Base-by-base conservation (phyloP, 176 grass and related monocot genomes). In the Oryza longistaminata region DNA sequence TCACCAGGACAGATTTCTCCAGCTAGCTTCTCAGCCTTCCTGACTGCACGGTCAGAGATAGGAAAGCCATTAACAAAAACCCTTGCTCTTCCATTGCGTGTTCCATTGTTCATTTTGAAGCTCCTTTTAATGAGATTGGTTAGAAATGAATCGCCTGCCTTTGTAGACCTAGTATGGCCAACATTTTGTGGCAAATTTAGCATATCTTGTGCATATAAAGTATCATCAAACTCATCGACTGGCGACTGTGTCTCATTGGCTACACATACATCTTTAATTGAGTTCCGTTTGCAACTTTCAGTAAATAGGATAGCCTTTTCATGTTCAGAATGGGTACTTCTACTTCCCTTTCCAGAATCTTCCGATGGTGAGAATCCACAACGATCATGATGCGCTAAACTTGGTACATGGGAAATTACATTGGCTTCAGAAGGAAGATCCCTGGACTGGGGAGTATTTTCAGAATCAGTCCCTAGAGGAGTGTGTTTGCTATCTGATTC, bases 81-180 rank as follows among this genome's bases (percentile, higher is more conserved):
- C 80, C 79, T 96, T 81, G 71, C 69, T 82, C 84, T 88, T 71
- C 88, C 78, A 71, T 86, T 75, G 9, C 35, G 84, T 0, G n/a
- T 82, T 60, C 79, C 83, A 48, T 92, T 82, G 64, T 85, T 91
- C 61, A 88, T 89, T 79, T 86, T 90, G 80, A 99, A 91, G 77
- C 93, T 92, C 88, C 74, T 99, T 83, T 96, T 99, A 78, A 99
- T 92, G 24, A 99, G 88, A 84, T 93, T 93, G 29, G 86, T 76
- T 11, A 99, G 72, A 75, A 96, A 99, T 35, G 91, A 99, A 53
- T 99, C 86, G 5, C 86, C 84, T 25, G 49, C 85, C 76, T 94
- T 91, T 37, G 85, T 70, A 29, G 25, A 64, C 67, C 65, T 87
- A 81, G 71, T 61, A 50, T 85, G 89, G 66, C 24, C 81, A 69